Evolutionary conservation across 179 eudicot genomes (phyloP), one percentile per base, ranked within the genome.

Genomic region (Beta macrorhiza): DNA sequence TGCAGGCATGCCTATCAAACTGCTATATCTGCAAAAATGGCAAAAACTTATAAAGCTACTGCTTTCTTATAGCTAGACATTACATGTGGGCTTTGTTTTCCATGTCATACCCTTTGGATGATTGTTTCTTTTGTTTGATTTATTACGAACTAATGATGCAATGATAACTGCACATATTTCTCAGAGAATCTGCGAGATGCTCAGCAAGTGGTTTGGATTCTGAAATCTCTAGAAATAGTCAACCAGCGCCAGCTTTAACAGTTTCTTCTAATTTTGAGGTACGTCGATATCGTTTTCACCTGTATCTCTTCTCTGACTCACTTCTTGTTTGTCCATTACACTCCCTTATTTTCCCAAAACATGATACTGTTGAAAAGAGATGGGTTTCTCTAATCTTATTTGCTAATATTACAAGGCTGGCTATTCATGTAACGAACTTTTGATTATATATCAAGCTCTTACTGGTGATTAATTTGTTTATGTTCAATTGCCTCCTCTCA

Each of bases 231-330:
- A 89, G 84, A 83, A 85, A 51, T 80, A 79, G 82, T 86, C 91
- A 81, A 72, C 75, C 80, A 44, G 81, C 87, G 22, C 80, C 91
- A 76, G 84, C 90, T 76, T 84, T 91, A 61, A 88, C 87, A 62
- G 94, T 92, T 70, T 92, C 97, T 51, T 92, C 97, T 49, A 92
- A 92, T 75, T 92, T 92, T 71, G 97, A 92, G 97, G 97, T 85
- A 85, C 29, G 55, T 51, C n/a, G 10, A 57, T 62, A n/a, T 42
- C 74, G 37, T 67, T 58, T 51, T 62, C 51, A 20, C 15, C 75
- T 12, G 44, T 68, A 29, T 62, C 16, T 22, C 15, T 44, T 67
- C 63, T 42, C 42, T 73, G 67, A 44, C 9, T 49, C 3, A 47
- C 13, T 22, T 22, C 17, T 59, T 58, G 11, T 61, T 17, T 67